Conservation (phyloP, 2,329 filamentous ascomycete genomes). For the Polychaeton citri region DNA sequence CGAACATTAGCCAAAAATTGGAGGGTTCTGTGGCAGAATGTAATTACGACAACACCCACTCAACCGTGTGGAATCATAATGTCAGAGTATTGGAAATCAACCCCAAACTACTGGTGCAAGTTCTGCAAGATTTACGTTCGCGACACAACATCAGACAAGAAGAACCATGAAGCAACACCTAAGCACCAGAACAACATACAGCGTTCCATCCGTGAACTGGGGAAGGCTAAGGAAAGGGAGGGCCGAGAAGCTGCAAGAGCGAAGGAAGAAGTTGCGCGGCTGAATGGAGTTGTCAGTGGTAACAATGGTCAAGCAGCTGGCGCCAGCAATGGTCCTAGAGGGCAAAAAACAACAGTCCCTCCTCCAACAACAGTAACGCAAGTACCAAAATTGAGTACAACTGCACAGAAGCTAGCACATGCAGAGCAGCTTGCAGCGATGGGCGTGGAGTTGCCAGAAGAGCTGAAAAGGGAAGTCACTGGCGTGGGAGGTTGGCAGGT, state of each 20-base stretch:
- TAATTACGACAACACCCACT: no score
- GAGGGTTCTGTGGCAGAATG: no score
- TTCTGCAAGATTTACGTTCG: slow-evolving; percentile 83
- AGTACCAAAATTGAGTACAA: slow-evolving; percentile 29
- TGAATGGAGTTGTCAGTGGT: slow-evolving; percentile 61
- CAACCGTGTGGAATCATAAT: no score
- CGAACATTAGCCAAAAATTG: no score
- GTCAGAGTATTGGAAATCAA: slow-evolving; percentile 99
- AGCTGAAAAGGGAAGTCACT: slow-evolving; percentile 66
- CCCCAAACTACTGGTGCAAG: slow-evolving; percentile 96
- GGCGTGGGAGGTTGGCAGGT: slow-evolving; percentile 81
- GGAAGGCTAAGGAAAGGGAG: slow-evolving; percentile 69
- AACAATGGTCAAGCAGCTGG: slow-evolving; percentile 17
- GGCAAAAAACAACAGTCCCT: slow-evolving; percentile 12
- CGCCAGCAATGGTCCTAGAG: slow-evolving; percentile 1
- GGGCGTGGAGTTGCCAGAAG: slow-evolving; percentile 72
- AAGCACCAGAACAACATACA: slow-evolving; percentile 54
- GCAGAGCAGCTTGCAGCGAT: slow-evolving; percentile 77
- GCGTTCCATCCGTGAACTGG: slow-evolving; percentile 77
- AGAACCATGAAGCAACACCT: slow-evolving; percentile 26
- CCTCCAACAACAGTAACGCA: slow-evolving; percentile 14
- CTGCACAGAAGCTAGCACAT: slow-evolving; percentile 66
- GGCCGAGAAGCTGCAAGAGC: slow-evolving; percentile 71
- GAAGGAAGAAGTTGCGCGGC: slow-evolving; percentile 68
- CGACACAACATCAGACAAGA: slow-evolving; percentile 80